Conservation (phyloP, 805 yeast species). For the Wickerhamiella slavikovae region DNA sequence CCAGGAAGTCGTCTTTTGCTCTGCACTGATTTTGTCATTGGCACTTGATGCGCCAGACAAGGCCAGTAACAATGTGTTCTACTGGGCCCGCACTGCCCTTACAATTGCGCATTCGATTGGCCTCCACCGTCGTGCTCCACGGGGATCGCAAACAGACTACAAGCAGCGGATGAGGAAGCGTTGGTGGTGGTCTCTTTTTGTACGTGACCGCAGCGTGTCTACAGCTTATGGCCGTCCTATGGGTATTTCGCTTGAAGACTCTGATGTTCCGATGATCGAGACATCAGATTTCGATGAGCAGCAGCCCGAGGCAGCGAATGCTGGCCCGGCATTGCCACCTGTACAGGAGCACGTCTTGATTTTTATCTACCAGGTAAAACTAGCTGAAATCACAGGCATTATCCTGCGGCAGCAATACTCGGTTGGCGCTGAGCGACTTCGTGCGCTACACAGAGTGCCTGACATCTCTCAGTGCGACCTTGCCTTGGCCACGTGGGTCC, state of each 20-base stretch:
- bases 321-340: conserved; percentile 19
- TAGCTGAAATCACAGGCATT: conserved; percentile 52
- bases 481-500: conserved; percentile 61
- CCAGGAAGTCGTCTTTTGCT: conserved; percentile 38
- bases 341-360: conserved; percentile 30
- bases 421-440: conserved; percentile 38
- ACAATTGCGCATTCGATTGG: conserved; percentile 61
- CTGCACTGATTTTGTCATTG: conserved; percentile 39
- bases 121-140: conserved; percentile 30
- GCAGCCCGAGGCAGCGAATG: conserved; percentile 18
- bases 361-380: conserved; percentile 41
- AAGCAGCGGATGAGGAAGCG: conserved; percentile 36
- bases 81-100: conserved; percentile 52
- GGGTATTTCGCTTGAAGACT: conserved; percentile 46
- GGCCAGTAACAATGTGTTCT: conserved; percentile 41
- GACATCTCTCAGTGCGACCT: conserved; percentile 46
- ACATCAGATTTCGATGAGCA: conserved; percentile 43
- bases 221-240: conserved; percentile 59
- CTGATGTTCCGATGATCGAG: conserved; percentile 54
- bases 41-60: conserved; percentile 61
- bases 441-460: conserved; percentile 23
- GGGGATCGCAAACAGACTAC: conserved; percentile 22
- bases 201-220: conserved; percentile 48
- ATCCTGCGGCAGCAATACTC: conserved; percentile 50
- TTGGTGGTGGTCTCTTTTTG: conserved; percentile 60